A percentile compares a stretch with the other conserved stretches of the same genome.
phyloP scores from a whole-genome alignment of 192 early-diverging fungal species.

The Linnemannia hyalina region DNA sequence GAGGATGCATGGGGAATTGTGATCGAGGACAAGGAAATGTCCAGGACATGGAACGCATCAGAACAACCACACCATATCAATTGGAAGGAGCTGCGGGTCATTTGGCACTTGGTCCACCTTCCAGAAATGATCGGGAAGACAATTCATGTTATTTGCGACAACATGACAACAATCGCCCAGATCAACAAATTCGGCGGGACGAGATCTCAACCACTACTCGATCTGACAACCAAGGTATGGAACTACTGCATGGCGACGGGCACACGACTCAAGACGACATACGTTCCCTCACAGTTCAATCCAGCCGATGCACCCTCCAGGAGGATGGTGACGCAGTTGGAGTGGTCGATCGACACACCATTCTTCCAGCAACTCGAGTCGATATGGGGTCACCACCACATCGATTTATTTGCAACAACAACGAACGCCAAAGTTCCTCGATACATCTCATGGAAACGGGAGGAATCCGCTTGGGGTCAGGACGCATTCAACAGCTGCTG shows the following conservation, averaged over 20 bases:
- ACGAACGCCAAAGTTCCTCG: no score
- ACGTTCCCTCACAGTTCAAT: conserved; percentile 37
- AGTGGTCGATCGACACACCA: conserved; percentile 20
- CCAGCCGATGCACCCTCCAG: conserved; percentile 38
- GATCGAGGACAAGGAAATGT: no score
- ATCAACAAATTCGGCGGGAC: conserved; percentile 49
- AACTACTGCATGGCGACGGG: no score
- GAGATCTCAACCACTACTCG: neutral
- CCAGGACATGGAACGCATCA: no score
- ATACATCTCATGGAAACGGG: no score
- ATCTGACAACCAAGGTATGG: conserved; percentile 13
- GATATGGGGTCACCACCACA: conserved; percentile 6
- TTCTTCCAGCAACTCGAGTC: conserved; percentile 17
- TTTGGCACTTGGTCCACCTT: no score
- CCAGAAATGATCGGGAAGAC: neutral
- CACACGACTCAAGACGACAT: conserved; percentile 20
- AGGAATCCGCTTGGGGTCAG: no score
- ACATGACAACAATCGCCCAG: conserved; percentile 26
- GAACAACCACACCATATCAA: no score
- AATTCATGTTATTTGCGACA: conserved; percentile 27
- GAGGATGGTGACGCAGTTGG: conserved; percentile 11
- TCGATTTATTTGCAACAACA: conserved; percentile 28
- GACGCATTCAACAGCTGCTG: no score
- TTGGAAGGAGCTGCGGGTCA: no score
- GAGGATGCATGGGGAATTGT: no score